Evolutionary conservation across 371 early-diverging fungal species (phyloP).

Genomic region (Entomophthora muscae): DNA sequence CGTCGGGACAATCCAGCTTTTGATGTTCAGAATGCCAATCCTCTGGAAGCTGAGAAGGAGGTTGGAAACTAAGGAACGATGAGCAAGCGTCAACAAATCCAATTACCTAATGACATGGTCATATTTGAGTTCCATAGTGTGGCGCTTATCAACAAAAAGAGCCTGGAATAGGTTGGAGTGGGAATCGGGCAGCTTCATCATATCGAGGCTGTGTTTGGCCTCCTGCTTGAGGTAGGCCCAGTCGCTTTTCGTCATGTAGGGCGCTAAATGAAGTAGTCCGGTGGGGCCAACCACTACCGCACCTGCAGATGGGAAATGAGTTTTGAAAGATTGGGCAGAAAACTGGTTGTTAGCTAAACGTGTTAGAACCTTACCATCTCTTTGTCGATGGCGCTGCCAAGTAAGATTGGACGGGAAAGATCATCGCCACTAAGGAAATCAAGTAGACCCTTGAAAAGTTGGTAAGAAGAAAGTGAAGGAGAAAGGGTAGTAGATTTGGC

Average conservation of each 20-base stretch:
- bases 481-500: constrained; percentile 39
- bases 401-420: constrained; percentile 9
- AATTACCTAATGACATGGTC: neutral
- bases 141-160: neutral
- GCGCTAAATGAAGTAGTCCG: neutral
- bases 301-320: neutral
- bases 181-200: neutral
- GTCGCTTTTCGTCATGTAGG: neutral
- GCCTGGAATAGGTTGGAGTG: neutral
- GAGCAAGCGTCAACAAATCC: too few species aligned
- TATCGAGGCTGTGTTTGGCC: neutral
- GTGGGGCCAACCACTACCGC: neutral
- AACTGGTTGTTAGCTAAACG: too few species aligned
- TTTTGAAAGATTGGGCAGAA: neutral
- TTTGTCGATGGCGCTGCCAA: neutral
- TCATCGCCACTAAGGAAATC: constrained; percentile 39
- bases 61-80: neutral
- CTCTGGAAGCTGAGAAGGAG: neutral
- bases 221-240: neutral
- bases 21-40: neutral
- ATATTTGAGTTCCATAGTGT: neutral
- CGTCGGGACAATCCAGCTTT: neutral
- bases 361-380: neutral
- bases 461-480: constrained; percentile 63
- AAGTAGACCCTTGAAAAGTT: constrained; percentile 64